These are phyloP conservation scores for Boeremia exigua DNA, from an alignment of 2,329 filamentous ascomycete species.

Conservation along the genomic window DNA sequence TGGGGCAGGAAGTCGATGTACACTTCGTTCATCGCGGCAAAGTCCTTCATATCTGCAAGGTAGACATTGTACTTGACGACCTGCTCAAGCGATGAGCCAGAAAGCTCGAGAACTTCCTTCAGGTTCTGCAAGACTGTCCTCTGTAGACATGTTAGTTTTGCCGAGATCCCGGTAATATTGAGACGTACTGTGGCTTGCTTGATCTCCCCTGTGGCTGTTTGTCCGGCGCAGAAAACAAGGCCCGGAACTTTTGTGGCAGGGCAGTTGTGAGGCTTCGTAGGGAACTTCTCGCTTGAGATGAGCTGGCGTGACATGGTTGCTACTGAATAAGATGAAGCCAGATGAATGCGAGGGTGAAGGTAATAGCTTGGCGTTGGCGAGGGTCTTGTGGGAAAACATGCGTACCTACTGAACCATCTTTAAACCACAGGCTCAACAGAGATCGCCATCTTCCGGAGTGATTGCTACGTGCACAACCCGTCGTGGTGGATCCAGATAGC, in stretches of 20 bases:
- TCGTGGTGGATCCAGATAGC: conserved; percentile 2
- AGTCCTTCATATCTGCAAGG: conserved; percentile 38
- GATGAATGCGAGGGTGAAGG: neutral
- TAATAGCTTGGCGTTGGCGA: neutral
- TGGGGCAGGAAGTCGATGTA: conserved; percentile 37
- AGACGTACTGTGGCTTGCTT: conserved; percentile 30
- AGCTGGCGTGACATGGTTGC: conserved; percentile 31
- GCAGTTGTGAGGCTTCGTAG: conserved; percentile 33
- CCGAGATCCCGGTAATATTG: neutral
- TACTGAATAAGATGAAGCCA: neutral
- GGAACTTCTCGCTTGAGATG: conserved; percentile 34
- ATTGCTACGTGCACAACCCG: neutral
- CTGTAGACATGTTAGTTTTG: conserved; percentile 2
- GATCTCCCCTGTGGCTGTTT: conserved; percentile 34
- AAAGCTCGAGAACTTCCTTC: conserved; percentile 32
- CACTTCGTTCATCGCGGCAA: conserved; percentile 39
- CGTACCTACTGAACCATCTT: conserved; percentile 1
- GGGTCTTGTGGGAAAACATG: neutral
- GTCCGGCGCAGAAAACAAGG: conserved; percentile 32
- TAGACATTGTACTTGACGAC: conserved; percentile 44
- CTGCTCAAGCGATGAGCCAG: conserved; percentile 35
- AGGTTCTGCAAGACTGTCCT: conserved; percentile 29
- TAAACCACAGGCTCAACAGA: neutral
- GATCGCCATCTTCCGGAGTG: neutral
- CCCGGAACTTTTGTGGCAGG: conserved; percentile 31